Evolutionary conservation across 2,329 filamentous ascomycete species (phyloP).

Genomic region (Leptographium galeiforme): DNA sequence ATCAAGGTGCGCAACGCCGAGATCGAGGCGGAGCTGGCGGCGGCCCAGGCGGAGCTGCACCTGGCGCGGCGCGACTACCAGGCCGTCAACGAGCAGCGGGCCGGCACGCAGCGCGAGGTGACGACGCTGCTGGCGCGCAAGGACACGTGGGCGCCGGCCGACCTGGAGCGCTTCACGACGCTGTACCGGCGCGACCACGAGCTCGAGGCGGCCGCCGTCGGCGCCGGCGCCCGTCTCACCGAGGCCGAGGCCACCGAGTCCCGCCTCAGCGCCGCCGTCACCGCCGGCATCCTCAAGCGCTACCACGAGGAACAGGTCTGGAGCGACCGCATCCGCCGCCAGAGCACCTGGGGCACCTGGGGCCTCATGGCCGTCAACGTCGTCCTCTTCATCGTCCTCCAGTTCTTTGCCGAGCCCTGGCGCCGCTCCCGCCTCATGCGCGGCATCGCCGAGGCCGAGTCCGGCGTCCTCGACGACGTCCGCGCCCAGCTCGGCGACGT

Average conservation of each 20-base stretch:
- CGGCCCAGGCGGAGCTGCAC: conserved; percentile 53
- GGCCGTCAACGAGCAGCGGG: conserved; percentile 67
- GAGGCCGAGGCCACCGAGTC: conserved; percentile 70
- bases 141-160: conserved; percentile 73
- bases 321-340: conserved; percentile 92
- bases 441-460: conserved; percentile 70
- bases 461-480: conserved; percentile 39
- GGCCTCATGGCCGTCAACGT: conserved; percentile 96
- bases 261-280: conserved; percentile 60
- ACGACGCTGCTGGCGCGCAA: conserved; percentile 89
- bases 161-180: conserved; percentile 88
- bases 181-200: conserved; percentile 87
- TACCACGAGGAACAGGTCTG: conserved; percentile 99
- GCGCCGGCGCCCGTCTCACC: conserved; percentile 57
- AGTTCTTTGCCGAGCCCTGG: conserved; percentile 91
- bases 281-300: conserved; percentile 70
- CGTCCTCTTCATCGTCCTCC: conserved; percentile 69
- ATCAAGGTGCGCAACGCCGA: conserved; percentile 66
- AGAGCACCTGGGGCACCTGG: conserved; percentile 98
- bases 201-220: conserved; percentile 72
- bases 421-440: conserved; percentile 65
- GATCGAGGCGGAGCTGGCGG: conserved; percentile 45
- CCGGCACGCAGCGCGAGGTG: conserved; percentile 87
- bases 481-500: conserved; percentile 26
- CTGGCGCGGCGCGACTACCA: conserved; percentile 65